Evolutionary conservation across 2,329 filamentous ascomycete species (phyloP).

Genomic region (Rhynchosporium agropyri): DNA sequence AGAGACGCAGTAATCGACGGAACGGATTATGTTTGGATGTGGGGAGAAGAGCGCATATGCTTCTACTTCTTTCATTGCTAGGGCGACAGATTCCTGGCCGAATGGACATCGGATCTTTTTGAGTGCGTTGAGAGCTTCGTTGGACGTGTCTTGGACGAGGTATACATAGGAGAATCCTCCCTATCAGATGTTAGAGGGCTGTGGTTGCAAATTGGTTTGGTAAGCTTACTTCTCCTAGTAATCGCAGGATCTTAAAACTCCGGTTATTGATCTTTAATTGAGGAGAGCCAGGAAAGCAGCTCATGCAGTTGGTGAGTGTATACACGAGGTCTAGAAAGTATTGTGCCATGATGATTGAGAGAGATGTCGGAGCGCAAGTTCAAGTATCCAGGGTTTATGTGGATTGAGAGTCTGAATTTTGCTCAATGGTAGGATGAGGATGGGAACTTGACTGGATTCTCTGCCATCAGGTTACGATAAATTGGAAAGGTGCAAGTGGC

Average conservation of each 20-base stretch:
- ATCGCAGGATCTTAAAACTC: conserved; percentile 91
- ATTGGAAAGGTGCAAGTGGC: neutral
- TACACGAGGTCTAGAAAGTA: conserved; percentile 87
- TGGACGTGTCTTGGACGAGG: conserved; percentile 88
- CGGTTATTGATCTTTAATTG: conserved; percentile 93
- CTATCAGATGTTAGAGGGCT: conserved; percentile 47
- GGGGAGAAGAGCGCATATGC: conserved; percentile 89
- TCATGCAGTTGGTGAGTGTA: conserved; percentile 91
- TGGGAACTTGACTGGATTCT: neutral
- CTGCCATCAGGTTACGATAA: neutral
- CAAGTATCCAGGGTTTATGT: conserved; percentile 12
- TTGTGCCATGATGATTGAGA: conserved; percentile 64
- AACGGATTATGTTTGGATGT: conserved; percentile 83
- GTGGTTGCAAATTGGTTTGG: conserved; percentile 1
- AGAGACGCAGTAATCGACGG: conserved; percentile 79
- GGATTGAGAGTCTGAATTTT: neutral
- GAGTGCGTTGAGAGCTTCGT: conserved; percentile 84
- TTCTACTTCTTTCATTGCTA: conserved; percentile 95
- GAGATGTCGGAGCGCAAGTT: conserved; percentile 25
- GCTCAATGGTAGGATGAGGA: too few relatives aligned
- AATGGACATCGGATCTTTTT: conserved; percentile 99
- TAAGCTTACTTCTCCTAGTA: conserved; percentile 79
- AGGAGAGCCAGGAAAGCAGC: conserved; percentile 92
- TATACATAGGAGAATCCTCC: conserved; percentile 99
- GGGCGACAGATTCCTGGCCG: conserved; percentile 91